Percentiles rank a stretch among this genome's conserved stretches.
Evolutionary conservation across 768 basidiomycete genomes (phyloP).

Genomic region (Hericium alpestre): DNA sequence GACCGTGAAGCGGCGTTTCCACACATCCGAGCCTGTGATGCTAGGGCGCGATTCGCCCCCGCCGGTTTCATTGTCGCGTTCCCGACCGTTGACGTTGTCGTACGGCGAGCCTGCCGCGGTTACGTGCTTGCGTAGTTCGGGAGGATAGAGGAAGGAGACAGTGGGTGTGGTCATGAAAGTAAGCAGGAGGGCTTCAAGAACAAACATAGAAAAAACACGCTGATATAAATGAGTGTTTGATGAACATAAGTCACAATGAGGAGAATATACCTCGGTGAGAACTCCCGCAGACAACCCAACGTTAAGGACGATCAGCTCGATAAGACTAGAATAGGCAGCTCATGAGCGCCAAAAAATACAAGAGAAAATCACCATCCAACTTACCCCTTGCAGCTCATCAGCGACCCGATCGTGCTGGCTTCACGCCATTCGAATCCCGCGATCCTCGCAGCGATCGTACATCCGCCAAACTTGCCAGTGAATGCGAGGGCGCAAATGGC

Average conservation of each 20-base stretch:
- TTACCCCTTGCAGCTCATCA: constrained; percentile 95
- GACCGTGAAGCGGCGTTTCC: constrained; percentile 63
- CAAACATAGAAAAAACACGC: constrained; percentile 91
- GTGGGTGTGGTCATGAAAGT: constrained; percentile 83
- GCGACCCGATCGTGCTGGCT: constrained; percentile 68
- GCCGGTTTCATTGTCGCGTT: constrained; percentile 1
- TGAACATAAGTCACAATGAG: neutral
- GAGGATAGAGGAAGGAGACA: constrained; percentile 58
- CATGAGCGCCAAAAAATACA: neutral
- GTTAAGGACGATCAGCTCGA: constrained; percentile 93
- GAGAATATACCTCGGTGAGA: constrained; percentile 37
- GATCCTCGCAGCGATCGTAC: constrained; percentile 54
- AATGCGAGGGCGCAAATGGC: constrained; percentile 75
- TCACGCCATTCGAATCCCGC: constrained; percentile 76
- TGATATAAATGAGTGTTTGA: constrained; percentile 8
- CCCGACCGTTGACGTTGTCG: constrained; percentile 24
- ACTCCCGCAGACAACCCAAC: constrained; percentile 80
- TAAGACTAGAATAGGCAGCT: constrained; percentile 38
- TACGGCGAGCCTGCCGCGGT: constrained; percentile 37
- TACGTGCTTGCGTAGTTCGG: constrained; percentile 41
- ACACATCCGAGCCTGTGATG: constrained; percentile 16
- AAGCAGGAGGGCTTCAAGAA: constrained; percentile 70
- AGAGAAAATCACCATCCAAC: constrained; percentile 3
- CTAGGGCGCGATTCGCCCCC: neutral
- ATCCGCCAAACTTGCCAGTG: constrained; percentile 82